Conservation (phyloP, 495 filamentous ascomycete species). For the Penicillium chermesinum region DNA sequence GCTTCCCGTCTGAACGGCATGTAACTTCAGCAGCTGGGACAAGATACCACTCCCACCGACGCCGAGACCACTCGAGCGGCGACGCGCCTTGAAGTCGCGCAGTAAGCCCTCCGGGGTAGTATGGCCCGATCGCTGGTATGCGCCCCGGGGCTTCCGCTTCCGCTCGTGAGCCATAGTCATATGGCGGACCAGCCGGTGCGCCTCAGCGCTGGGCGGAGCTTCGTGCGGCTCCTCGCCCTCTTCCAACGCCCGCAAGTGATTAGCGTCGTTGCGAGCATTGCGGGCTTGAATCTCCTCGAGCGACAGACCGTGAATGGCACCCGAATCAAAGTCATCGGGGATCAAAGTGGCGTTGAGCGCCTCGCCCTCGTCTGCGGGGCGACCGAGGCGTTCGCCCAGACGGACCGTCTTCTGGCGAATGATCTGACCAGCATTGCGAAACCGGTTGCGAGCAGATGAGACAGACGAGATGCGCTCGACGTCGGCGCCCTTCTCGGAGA, state of each 20-base stretch:
- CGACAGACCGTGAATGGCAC: constrained; percentile 9
- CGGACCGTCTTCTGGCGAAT: constrained; percentile 32
- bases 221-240: constrained; percentile 17
- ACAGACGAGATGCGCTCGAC: constrained; percentile 17
- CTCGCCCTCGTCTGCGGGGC: constrained; percentile 36
- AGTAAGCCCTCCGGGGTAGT: constrained; percentile 33
- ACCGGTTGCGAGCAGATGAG: constrained; percentile 24
- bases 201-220: constrained; percentile 32
- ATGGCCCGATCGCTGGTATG: constrained; percentile 36
- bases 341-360: constrained; percentile 28
- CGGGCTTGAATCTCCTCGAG: constrained; percentile 20
- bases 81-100: constrained; percentile 27
- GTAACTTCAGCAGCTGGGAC: constrained; percentile 36
- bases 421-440: constrained; percentile 30
- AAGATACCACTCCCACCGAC: constrained; percentile 35
- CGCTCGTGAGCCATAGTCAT: constrained; percentile 30
- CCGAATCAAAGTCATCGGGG: constrained; percentile 30
- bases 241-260: constrained; percentile 15
- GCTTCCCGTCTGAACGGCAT: constrained; percentile 23
- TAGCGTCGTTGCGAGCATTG: constrained; percentile 17
- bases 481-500: constrained; percentile 13
- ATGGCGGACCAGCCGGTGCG: constrained; percentile 41
- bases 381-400: constrained; percentile 36
- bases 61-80: constrained; percentile 17
- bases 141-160: constrained; percentile 29